Conservation (phyloP, 2,329 filamentous ascomycete species). For the Nemania sp. region DNA sequence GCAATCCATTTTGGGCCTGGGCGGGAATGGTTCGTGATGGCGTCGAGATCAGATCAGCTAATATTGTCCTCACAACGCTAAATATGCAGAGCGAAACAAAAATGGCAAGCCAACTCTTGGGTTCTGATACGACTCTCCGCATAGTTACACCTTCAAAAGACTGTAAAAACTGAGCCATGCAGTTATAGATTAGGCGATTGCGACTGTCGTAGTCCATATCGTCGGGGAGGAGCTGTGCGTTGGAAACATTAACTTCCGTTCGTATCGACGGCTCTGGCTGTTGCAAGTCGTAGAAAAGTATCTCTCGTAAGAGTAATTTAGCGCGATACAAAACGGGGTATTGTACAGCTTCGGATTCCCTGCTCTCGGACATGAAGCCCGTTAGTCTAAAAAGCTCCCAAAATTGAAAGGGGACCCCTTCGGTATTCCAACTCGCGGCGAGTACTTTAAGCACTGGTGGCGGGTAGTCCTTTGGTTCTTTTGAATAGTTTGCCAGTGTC, state of each 20-base stretch:
- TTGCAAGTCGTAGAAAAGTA: conserved; percentile 65
- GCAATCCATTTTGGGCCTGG: conserved; percentile 45
- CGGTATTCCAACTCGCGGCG: conserved; percentile 64
- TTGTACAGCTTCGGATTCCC: conserved; percentile 61
- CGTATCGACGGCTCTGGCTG: conserved; percentile 61
- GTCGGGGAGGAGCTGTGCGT: conserved; percentile 53
- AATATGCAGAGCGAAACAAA: conserved; percentile 71
- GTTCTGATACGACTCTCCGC: conserved; percentile 54
- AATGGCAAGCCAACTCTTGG: conserved; percentile 62
- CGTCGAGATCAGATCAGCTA: conserved; percentile 60
- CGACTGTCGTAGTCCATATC: conserved; percentile 63
- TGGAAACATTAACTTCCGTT: conserved; percentile 52
- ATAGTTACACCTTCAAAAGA: conserved; percentile 62
- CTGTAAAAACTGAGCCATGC: conserved; percentile 64
- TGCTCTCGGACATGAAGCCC: conserved; percentile 61
- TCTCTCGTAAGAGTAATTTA: conserved; percentile 67
- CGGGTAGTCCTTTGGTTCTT: conserved; percentile 56
- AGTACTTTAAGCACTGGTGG: conserved; percentile 65
- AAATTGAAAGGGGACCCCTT: conserved; percentile 62
- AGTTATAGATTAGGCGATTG: conserved; percentile 62
- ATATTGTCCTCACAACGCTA: conserved; percentile 65
- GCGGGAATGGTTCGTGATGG: conserved; percentile 45
- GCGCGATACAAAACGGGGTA: conserved; percentile 66
- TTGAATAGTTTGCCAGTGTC: conserved; percentile 54
- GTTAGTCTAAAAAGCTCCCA: conserved; percentile 65